These are phyloP conservation scores for Inosperma sp. DNA, from an alignment of 768 basidiomycete species.

Conservation along the genomic window DNA sequence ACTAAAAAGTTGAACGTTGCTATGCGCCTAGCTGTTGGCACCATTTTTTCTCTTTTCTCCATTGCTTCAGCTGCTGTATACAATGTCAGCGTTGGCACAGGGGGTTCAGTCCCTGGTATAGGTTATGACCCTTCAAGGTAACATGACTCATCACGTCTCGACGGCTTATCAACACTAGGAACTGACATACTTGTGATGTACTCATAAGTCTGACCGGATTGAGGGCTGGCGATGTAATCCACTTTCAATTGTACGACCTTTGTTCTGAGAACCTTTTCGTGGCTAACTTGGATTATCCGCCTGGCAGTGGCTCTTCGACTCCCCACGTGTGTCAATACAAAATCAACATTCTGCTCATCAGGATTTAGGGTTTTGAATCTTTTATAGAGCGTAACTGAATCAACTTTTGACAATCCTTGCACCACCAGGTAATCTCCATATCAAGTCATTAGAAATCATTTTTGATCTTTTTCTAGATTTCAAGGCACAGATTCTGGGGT, in stretches of 20 bases:
- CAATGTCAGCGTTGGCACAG: constrained; percentile 32
- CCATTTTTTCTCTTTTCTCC: constrained; percentile 23
- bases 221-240: constrained; percentile 35
- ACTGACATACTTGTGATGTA: neutral
- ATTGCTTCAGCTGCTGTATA: constrained; percentile 27
- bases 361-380: constrained; percentile 1
- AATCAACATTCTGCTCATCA: constrained; percentile 2
- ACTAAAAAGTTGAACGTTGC: neutral
- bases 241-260: constrained; percentile 41
- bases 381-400: constrained; percentile 37
- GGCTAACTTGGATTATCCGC: neutral
- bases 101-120: too few relatives aligned
- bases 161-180: neutral
- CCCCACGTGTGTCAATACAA: constrained; percentile 19
- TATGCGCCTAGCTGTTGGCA: neutral
- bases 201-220: constrained; percentile 29
- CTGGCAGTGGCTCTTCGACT: constrained; percentile 35
- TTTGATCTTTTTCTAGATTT: constrained; percentile 13
- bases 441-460: too few relatives aligned
- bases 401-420: constrained; percentile 37
- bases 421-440: constrained; percentile 25
- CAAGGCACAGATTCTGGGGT: constrained; percentile 44
- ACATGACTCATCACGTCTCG: neutral
- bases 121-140: constrained; percentile 27
- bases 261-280: neutral